A percentile compares a stretch with the other conserved stretches of the same genome.
phyloP scores from a whole-genome alignment of 352 stramenopile genomes.

The Phytophthora syringae region DNA sequence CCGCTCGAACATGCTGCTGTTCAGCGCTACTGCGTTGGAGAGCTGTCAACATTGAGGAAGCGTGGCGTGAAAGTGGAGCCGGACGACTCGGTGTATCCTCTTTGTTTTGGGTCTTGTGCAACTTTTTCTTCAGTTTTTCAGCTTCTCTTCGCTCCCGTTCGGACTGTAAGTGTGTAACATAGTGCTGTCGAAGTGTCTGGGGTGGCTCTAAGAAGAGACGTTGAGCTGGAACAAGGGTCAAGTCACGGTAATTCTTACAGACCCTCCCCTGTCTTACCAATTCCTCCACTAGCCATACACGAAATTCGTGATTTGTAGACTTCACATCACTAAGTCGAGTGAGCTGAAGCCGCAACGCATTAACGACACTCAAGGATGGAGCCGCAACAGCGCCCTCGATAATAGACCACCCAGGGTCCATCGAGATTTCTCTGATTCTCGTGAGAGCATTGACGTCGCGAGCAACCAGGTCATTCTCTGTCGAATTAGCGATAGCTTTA shows the following conservation, averaged over 20 bases:
- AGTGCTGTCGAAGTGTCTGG: constrained; percentile 40
- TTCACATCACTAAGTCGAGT: constrained; percentile 33
- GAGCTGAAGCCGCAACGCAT: constrained; percentile 43
- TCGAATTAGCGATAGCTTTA: neutral
- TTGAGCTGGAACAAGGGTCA: constrained; percentile 23
- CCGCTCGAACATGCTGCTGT: constrained; percentile 22
- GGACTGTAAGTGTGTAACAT: constrained; percentile 20
- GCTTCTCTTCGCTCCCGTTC: constrained; percentile 24
- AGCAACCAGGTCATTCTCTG: constrained; percentile 1
- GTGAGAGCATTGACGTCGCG: constrained; percentile 21
- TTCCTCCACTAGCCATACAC: constrained; percentile 43
- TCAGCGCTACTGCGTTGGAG: constrained; percentile 21
- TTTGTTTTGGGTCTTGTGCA: constrained; percentile 14
- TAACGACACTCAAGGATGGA: constrained; percentile 21
- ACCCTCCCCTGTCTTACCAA: neutral
- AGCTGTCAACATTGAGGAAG: constrained; percentile 28
- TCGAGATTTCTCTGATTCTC: constrained; percentile 35
- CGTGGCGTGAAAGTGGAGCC: constrained; percentile 25
- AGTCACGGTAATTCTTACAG: neutral
- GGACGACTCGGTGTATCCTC: constrained; percentile 6
- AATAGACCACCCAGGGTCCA: constrained; percentile 39
- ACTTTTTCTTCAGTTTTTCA: constrained; percentile 14
- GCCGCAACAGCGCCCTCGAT: constrained; percentile 32
- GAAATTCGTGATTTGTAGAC: constrained; percentile 37
- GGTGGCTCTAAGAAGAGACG: constrained; percentile 40